Percentiles rank a stretch among this genome's conserved stretches.
Evolutionary conservation across 495 filamentous ascomycete genomes (phyloP).

Genomic region (Penicillium manginii): DNA sequence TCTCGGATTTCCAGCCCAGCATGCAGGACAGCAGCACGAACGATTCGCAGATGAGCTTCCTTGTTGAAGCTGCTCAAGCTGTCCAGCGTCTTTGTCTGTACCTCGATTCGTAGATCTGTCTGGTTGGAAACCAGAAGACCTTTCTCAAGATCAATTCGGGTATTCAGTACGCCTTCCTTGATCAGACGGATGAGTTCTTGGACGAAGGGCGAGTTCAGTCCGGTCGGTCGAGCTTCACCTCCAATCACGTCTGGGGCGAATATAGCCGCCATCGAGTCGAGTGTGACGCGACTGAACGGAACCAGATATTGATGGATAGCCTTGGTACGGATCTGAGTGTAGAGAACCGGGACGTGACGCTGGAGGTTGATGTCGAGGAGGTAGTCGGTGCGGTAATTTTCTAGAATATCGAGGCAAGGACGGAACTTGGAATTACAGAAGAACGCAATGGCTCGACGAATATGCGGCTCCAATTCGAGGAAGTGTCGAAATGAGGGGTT

Average conservation of each 20-base stretch:
- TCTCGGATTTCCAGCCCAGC: slow-evolving; percentile 74
- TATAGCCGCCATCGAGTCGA: slow-evolving; percentile 68
- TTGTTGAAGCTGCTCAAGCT: slow-evolving; percentile 71
- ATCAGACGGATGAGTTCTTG: slow-evolving; percentile 81
- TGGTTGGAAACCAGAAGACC: slow-evolving; percentile 73
- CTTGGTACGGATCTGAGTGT: slow-evolving; percentile 77
- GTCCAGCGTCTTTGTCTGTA: slow-evolving; percentile 68
- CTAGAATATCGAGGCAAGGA: slow-evolving; percentile 78
- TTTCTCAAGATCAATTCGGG: slow-evolving; percentile 83
- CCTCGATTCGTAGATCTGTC: slow-evolving; percentile 62
- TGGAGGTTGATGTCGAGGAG: slow-evolving; percentile 88
- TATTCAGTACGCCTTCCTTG: slow-evolving; percentile 67
- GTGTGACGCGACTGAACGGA: slow-evolving; percentile 75
- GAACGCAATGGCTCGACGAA: slow-evolving; percentile 84
- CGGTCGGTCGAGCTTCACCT: slow-evolving; percentile 41
- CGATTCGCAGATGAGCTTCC: slow-evolving; percentile 72
- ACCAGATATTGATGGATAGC: slow-evolving; percentile 90
- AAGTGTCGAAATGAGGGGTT: slow-evolving; percentile 80
- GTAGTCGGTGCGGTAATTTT: slow-evolving; percentile 81
- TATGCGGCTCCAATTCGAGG: slow-evolving; percentile 91
- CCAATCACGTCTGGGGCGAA: slow-evolving; percentile 53
- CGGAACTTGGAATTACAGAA: slow-evolving; percentile 90
- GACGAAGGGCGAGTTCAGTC: slow-evolving; percentile 64
- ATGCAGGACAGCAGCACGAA: slow-evolving; percentile 71
- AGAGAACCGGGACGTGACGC: slow-evolving; percentile 70